Conservation (phyloP, 1,139 yeast genomes). For the Suhomyces anneliseae region DNA sequence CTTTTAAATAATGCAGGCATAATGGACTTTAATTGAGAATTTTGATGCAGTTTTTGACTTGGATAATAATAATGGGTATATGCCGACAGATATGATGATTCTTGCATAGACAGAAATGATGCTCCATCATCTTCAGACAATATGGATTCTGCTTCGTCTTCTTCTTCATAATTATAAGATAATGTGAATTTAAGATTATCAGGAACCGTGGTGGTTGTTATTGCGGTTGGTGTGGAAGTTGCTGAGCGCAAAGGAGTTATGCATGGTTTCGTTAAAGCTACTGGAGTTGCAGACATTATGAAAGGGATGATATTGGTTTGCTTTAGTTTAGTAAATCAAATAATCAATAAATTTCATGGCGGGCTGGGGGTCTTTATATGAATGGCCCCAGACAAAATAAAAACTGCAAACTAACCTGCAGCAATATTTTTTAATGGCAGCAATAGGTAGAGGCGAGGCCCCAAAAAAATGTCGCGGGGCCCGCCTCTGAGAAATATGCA, state of each 20-base stretch:
- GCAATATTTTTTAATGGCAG: background rate
- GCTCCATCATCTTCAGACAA: slow-evolving; percentile 11
- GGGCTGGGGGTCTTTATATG: background rate
- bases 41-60: background rate
- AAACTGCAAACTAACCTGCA: slow-evolving; percentile 2
- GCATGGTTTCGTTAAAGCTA: slow-evolving; percentile 3
- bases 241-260: background rate
- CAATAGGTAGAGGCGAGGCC: background rate
- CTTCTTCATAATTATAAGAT: slow-evolving; percentile 10
- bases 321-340: too few species aligned
- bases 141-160: slow-evolving; percentile 12
- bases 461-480: slow-evolving; percentile 1
- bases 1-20: slow-evolving; percentile 17
- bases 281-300: slow-evolving; percentile 5
- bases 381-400: background rate
- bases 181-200: slow-evolving; percentile 8
- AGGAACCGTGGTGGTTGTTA: slow-evolving; percentile 4
- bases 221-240: slow-evolving; percentile 2
- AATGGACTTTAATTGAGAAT: slow-evolving; percentile 5
- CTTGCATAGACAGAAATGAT: slow-evolving; percentile 8
- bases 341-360: background rate
- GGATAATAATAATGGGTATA: slow-evolving; percentile 1
- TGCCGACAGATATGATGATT: background rate
- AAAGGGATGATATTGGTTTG: background rate
- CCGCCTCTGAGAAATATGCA: slow-evolving; percentile 1